Evolutionary conservation across 805 yeast genomes (phyloP).

Genomic region (Candida boidinii): DNA sequence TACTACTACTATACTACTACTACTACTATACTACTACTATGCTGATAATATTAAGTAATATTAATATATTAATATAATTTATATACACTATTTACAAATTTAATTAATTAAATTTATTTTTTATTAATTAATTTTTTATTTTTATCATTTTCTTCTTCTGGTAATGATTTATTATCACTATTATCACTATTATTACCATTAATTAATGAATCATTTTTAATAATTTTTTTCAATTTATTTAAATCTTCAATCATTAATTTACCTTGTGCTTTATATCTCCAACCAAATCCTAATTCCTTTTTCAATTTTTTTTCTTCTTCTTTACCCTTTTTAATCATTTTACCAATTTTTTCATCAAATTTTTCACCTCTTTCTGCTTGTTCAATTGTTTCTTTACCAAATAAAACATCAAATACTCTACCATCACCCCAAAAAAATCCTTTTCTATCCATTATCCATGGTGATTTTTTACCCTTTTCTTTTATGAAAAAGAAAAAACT

Average conservation of each 20-base stretch:
- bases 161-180: no score
- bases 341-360: slow-evolving; percentile 49
- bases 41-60: no score
- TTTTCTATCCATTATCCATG: slow-evolving; percentile 75
- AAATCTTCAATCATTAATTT: slow-evolving; percentile 35
- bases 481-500: slow-evolving; percentile 66
- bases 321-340: slow-evolving; percentile 37
- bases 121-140: no score
- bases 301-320: slow-evolving; percentile 42
- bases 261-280: slow-evolving; percentile 44
- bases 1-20: no score
- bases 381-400: slow-evolving; percentile 75
- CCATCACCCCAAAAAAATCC: slow-evolving; percentile 96
- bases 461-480: slow-evolving; percentile 45
- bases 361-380: slow-evolving; percentile 31
- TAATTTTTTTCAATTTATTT: slow-evolving; percentile 16
- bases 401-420: slow-evolving; percentile 70
- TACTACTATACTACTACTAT: no score
- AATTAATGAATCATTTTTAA: background rate
- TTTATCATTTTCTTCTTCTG: no score
- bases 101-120: no score
- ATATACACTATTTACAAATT: no score
- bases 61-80: no score
- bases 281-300: slow-evolving; percentile 50
- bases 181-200: background rate